phyloP scores from a whole-genome alignment of 345 rosid species.

The Ceriops zippeliana region DNA sequence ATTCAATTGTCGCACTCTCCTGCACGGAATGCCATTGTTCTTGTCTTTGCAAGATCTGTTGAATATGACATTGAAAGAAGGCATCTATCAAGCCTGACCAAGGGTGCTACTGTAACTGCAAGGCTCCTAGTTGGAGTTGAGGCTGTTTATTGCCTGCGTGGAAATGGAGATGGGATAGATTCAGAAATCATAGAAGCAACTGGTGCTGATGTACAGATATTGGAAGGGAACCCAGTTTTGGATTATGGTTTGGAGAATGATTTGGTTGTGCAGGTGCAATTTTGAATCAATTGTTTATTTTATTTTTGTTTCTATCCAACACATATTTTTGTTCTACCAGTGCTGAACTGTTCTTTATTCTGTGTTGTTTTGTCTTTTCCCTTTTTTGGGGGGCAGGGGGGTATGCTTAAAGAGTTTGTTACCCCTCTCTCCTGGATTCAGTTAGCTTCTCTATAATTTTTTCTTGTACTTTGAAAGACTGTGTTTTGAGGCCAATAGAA shows the following conservation, averaged over 20 bases:
- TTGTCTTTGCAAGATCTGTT: conserved; percentile 56
- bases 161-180: conserved; percentile 22
- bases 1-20: conserved; percentile 49
- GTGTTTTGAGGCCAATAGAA: no score
- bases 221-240: conserved; percentile 28
- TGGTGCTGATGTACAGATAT: conserved; percentile 41
- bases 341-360: no score
- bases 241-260: conserved; percentile 36
- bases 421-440: no score
- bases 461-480: no score
- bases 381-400: no score
- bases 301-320: not conserved
- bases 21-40: conserved; percentile 52
- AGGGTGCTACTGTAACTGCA: conserved; percentile 40
- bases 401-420: no score
- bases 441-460: no score
- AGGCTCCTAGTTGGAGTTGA: conserved; percentile 47
- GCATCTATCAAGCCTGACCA: conserved; percentile 22
- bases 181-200: conserved; percentile 31
- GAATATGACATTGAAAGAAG: conserved; percentile 45
- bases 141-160: conserved; percentile 24
- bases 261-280: conserved; percentile 50
- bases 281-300: not conserved
- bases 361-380: no score
- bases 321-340: no score